Base-by-base conservation (phyloP, 176 grass and related monocot species). In the Rhynchospora breviuscula region DNA sequence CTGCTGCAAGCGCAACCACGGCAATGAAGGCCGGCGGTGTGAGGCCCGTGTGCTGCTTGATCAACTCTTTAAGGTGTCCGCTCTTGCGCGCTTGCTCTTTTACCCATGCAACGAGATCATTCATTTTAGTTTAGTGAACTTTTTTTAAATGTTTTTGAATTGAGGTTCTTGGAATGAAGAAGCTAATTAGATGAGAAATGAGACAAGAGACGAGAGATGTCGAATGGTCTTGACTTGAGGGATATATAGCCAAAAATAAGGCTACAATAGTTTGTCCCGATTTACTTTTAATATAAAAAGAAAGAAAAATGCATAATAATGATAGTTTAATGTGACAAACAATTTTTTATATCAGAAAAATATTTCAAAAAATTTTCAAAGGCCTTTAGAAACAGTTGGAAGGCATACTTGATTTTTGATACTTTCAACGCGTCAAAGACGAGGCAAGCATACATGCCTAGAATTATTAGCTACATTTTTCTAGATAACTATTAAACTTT, bases 171-270 rank as follows among this genome's bases (percentile, higher is more conserved):
- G 25, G 73, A 78, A 18, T 56, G 23, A 31, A 31, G 49, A 26
- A 77, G 11, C 3, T 13, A 10, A 15, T 77, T 12, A 78, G 44
- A 73, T 49, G 19, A 73, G 69, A 73, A 19, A 73, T 25, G 69
- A 23, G 44, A 48, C 10, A 51, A 73, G 69, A 73, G 73, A 56
- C 31, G 15, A 35, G 57, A 62, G 54, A 63, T 81, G 5, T 67
- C 14, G 25, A 33, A 31, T 77, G 80, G 46, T 47, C 12, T 82
- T 53, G 80, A 22, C 13, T 82, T 67, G 59, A 82, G 62, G 35
- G 63, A 82, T 82, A 82, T 82, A 82, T 82, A 82, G 80, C 60
- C 1, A 63, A 67, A 82, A 82, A 43, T 67, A 8, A 82, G 78
- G 19, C 26, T 81, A 66, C 12, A 59, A 65, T 12, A 82, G 58